Base-by-base conservation (phyloP, 2,329 filamentous ascomycete genomes). In the Trichothecium roseum region DNA sequence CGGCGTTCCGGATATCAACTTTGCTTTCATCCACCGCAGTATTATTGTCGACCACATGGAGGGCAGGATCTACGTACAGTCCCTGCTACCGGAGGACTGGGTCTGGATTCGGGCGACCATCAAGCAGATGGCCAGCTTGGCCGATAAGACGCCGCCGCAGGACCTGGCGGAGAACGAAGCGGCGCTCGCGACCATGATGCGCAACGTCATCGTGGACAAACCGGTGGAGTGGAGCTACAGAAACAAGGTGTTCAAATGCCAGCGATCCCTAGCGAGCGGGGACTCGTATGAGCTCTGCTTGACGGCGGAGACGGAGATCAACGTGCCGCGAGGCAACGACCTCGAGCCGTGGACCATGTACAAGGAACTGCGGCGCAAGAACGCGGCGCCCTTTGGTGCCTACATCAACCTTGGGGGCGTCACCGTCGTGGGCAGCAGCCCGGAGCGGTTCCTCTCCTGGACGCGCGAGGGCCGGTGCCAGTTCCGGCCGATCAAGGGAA, bases 401-500 rank as follows among this genome's bases (percentile, higher is more conserved):
- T 84, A 74, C 50, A 60, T 82, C 32, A 67, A 65, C 22, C 57
- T 84, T 12, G 61, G 64, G 1, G 44, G 51, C 8, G 57, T 60
- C 18, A 74, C 74, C 8, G 63, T 84, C 30, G 60, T 82, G 18
- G 74, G 42, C 22, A 42, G 42, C 34, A 39, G 36, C 15, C 81
- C 81, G 0, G 81, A 86, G 52, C 73, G 79, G 18, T 86, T 83
- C 48, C 65, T 85, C 18, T 35, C 36, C 20, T 41, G 37, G 33
- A 37, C 72, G 28, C 63, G 69, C 28, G 58, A 52, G 5, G 68
- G 71, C 9, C 52, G 48, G 27, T 71, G 68, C 35, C 67, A 75
- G 51, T 78, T 84, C 53, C 70, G 81, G 5, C 81, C 81, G 0
- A 85, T 85, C 63, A 85, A 85, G 62, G 81, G 81, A 16, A 85